Percentiles rank a stretch among this genome's conserved stretches.
Evolutionary conservation across 2,329 filamentous ascomycete genomes (phyloP).

Genomic region (Pseudogymnoascus sp.): DNA sequence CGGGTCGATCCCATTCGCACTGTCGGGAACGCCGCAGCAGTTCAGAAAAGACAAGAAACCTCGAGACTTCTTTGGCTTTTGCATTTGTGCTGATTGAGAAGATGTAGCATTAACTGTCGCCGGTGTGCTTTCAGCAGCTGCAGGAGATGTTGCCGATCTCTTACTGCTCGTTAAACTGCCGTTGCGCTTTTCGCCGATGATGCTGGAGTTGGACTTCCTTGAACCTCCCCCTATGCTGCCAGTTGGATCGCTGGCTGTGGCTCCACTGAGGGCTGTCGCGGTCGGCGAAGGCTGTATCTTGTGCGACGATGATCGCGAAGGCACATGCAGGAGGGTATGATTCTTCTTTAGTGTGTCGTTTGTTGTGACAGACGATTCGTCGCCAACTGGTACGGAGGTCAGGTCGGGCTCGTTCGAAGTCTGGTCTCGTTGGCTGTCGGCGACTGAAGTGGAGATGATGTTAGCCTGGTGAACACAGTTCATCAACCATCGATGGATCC

Average conservation of each 20-base stretch:
- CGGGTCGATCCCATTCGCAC: slow-evolving; percentile 34
- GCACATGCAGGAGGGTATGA: slow-evolving; percentile 49
- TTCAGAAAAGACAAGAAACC: slow-evolving; percentile 40
- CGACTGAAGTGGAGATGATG: not conserved
- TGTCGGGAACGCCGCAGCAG: slow-evolving; percentile 41
- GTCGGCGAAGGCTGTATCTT: slow-evolving; percentile 54
- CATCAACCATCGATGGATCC: not conserved
- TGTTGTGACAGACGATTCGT: slow-evolving; percentile 1
- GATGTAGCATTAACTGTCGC: slow-evolving; percentile 29
- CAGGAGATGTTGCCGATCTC: slow-evolving; percentile 44
- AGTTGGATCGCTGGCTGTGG: slow-evolving; percentile 51
- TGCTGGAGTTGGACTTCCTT: slow-evolving; percentile 59
- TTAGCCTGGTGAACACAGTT: not conserved
- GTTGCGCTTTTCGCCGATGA: slow-evolving; percentile 56
- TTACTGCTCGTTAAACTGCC: slow-evolving; percentile 60
- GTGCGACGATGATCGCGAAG: slow-evolving; percentile 57
- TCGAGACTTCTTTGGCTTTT: slow-evolving; percentile 36
- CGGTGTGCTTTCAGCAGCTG: slow-evolving; percentile 33
- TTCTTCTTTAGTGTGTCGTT: slow-evolving; percentile 33
- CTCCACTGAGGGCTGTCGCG: slow-evolving; percentile 53
- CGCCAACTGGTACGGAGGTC: not conserved
- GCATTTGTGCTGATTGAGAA: slow-evolving; percentile 24
- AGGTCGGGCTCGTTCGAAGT: not conserved
- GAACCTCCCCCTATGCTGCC: slow-evolving; percentile 59
- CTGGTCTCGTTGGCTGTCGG: not conserved